Evolutionary conservation across 108 stramenopile genomes (phyloP), one percentile per base, ranked within the genome.

Genomic region (Cyclostephanos invisitatus): DNA sequence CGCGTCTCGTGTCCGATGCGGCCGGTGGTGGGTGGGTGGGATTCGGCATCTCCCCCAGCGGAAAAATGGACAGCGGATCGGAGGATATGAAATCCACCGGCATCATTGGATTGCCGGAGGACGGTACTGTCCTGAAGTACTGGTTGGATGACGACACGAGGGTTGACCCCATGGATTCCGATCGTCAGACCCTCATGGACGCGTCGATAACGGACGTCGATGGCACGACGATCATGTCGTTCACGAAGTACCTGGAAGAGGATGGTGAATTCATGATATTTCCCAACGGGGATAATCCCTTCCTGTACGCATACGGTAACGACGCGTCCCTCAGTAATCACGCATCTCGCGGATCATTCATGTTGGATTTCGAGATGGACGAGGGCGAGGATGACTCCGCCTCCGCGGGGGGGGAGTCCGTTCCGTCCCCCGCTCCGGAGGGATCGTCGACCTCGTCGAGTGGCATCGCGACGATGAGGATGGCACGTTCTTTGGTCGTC

Each of bases 241-340:
- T 85, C 50, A 79, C 87, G 32, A 86, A 88, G 68, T 61, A 73
- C 40, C 42, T 88, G 60, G 73, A 58, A 3, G 84, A 87, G 56
- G 62, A 60, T 14, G 85, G 80, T 11, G 81, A 86, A 49, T 47
- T 67, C 27, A 57, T 80, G 11, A 85, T 89, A 53, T 27, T 48
- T 18, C 60, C 70, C 0, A 61, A 73, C 40, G 77, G 60, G 4
- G 17, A 47, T 0, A 86, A 82, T 57, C 57, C 51, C 7, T 84
- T 86, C 57, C 32, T 85, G 38, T 75, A 38, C 28, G 83, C 87
- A 12, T 22, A 47, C 27, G 85, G 85, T 2, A 15, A 3, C 9
- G 60, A 40, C 10, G 46, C 69, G 6, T 37, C 59, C 18, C 67
- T 70, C 15, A 67, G 67, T 27, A 68, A 54, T 36, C 72, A 73